Evolutionary conservation across 768 basidiomycete genomes (phyloP), one percentile per base, ranked within the genome.

Genomic region (Calocybe indica): DNA sequence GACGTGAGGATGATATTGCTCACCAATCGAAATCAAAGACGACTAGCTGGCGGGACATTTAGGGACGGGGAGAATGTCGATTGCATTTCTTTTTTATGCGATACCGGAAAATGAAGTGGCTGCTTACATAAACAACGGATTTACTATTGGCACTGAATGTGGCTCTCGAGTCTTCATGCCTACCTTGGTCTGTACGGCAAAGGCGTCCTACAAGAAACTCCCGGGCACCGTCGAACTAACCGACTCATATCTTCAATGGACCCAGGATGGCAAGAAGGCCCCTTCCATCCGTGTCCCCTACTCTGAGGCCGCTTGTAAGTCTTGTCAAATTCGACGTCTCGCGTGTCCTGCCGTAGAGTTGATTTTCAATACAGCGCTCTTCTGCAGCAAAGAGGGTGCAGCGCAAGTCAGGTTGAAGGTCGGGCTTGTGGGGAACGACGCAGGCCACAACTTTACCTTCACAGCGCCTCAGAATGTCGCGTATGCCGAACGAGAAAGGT

Each of bases 1-100:
- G 7, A 6, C 5, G 10, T 7, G 31, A 11, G 31, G 15, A 31
- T 31, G 4, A 28, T 6, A 11, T 29, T 29, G 58, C 62, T 54
- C 53, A 87, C 95, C 94, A 98, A 76, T 99, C 95, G 69, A 97
- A 99, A 65, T 99, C 95, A 56, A 88, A 97, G 10, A 97, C 83
- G 49, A 97, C 72, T 43, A 97, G 83, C 59, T 93, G 89, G 52
- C 71, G 75, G 34, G 62, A 55, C 39, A 69, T 53, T 32, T 58
- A 33, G 45, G 14, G 40, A 45, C 22, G 22, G 22, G 22, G 22
- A 22, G 22, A 22, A 22, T 22, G 22, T 22, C 22, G 22, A 22
- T 22, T 22, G 22, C 22, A 22, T 22, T 22, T 22, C 4, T 22
- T 22, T 22, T 22, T 22, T 22, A 22, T 22, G 22, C 22, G 22